These are phyloP conservation scores for Pisolithus marmoratus DNA, from an alignment of 768 basidiomycete genomes.

Conservation along the genomic window DNA sequence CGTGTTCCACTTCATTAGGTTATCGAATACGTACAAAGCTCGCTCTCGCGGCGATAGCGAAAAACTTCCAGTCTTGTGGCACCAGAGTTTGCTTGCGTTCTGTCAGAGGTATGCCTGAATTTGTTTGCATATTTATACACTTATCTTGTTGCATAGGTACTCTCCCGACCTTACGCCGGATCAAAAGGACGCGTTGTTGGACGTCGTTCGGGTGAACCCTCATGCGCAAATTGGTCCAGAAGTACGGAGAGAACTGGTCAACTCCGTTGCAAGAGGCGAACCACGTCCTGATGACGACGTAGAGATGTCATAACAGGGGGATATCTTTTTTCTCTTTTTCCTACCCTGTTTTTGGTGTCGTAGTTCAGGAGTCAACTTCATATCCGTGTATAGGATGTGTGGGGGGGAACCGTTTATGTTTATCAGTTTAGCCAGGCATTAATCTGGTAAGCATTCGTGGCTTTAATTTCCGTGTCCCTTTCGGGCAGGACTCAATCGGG, in stretches of 20 bases:
- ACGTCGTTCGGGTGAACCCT: constrained; percentile 79
- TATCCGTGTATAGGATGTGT: too few species aligned
- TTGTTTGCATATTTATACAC: constrained; percentile 1
- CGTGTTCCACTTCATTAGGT: constrained; percentile 96
- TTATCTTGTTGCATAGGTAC: constrained; percentile 49
- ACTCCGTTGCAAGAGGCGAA: constrained; percentile 81
- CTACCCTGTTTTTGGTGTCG: not conserved
- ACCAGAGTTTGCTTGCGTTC: constrained; percentile 93
- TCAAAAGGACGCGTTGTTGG: constrained; percentile 95
- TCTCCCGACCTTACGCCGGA: constrained; percentile 92
- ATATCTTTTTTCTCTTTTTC: not conserved
- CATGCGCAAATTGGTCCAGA: constrained; percentile 88
- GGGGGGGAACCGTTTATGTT: not conserved
- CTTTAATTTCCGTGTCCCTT: not conserved
- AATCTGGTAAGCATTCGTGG: not conserved
- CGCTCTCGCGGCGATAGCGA: constrained; percentile 63
- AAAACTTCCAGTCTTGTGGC: constrained; percentile 95
- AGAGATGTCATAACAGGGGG: constrained; percentile 43
- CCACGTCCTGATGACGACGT: constrained; percentile 64
- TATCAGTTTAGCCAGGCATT: not conserved
- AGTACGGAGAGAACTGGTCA: constrained; percentile 85
- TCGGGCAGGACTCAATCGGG: not conserved
- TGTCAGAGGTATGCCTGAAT: constrained; percentile 66
- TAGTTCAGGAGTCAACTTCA: not conserved
- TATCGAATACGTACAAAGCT: constrained; percentile 86